Evolutionary conservation across 23 red algal genomes (phyloP).

Genomic region (Gracilariopsis chorda): DNA sequence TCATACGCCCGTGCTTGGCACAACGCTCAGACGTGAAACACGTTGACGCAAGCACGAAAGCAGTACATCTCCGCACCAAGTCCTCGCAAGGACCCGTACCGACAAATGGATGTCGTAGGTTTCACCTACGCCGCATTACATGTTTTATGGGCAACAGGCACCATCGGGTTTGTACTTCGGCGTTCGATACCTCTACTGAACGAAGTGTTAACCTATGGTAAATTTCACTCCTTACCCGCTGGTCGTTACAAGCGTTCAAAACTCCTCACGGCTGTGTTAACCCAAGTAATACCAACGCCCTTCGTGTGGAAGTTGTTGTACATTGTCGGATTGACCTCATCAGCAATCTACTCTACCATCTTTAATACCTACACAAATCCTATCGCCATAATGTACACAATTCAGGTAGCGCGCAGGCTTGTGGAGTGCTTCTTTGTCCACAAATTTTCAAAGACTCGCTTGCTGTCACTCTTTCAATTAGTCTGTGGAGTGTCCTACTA

Average conservation of each 20-base stretch:
- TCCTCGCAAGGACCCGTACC: no score
- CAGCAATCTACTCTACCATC: neutral
- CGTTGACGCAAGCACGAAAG: no score
- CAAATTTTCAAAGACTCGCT: slow-evolving; percentile 22
- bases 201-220: neutral
- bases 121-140: neutral
- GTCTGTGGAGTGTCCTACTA: neutral
- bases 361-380: neutral
- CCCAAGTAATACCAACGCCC: neutral
- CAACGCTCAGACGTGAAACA: no score
- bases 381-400: neutral
- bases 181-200: neutral
- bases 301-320: slow-evolving; percentile 22
- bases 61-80: no score
- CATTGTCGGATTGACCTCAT: neutral
- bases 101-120: neutral
- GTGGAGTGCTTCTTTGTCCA: slow-evolving; percentile 25
- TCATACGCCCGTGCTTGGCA: no score
- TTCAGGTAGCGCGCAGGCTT: slow-evolving; percentile 8
- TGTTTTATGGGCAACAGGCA: neutral
- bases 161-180: neutral
- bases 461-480: slow-evolving; percentile 15
- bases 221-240: neutral
- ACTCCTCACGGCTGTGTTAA: neutral
- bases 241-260: neutral